Evolutionary conservation across 2,329 filamentous ascomycete genomes (phyloP).

Genomic region (Hypomyces rosellus): DNA sequence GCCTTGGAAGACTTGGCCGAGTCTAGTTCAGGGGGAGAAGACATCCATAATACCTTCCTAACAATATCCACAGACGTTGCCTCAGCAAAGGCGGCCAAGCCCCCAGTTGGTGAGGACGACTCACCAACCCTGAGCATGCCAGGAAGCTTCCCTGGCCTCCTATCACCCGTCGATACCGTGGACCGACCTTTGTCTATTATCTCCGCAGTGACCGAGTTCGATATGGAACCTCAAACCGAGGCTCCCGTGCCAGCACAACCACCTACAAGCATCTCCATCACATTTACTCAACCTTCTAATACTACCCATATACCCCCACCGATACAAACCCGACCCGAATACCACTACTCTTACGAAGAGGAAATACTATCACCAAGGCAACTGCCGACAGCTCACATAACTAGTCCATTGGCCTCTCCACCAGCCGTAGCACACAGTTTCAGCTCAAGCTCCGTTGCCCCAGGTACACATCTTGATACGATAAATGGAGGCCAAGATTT

Average conservation of each 20-base stretch:
- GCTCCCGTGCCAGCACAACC: slow-evolving; percentile 33
- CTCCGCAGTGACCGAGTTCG: slow-evolving; percentile 64
- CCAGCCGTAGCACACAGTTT: slow-evolving; percentile 9
- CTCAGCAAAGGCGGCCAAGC: slow-evolving; percentile 1
- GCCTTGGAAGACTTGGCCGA: slow-evolving; percentile 3
- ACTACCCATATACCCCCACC: slow-evolving; percentile 22
- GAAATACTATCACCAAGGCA: slow-evolving; percentile 26
- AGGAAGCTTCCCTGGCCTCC: slow-evolving; percentile 49
- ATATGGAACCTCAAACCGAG: slow-evolving; percentile 63
- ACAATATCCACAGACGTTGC: slow-evolving; percentile 10
- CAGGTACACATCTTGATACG: slow-evolving; percentile 28
- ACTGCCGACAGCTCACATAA: slow-evolving; percentile 5
- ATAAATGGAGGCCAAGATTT: slow-evolving; percentile 28
- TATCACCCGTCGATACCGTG: slow-evolving; percentile 34
- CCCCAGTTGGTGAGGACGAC: slow-evolving; percentile 32
- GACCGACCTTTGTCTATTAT: slow-evolving; percentile 48
- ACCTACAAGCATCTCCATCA: slow-evolving; percentile 19
- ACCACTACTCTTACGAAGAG: slow-evolving; percentile 47
- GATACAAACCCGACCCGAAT: slow-evolving; percentile 32
- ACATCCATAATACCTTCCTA: slow-evolving; percentile 3
- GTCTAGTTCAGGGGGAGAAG: not conserved
- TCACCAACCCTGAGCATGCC: slow-evolving; percentile 64
- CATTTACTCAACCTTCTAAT: slow-evolving; percentile 23
- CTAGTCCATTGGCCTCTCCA: slow-evolving; percentile 18
- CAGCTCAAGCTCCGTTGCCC: slow-evolving; percentile 14